Conservation (phyloP, 345 rosid genomes). For the Rubroshorea leprosula region DNA sequence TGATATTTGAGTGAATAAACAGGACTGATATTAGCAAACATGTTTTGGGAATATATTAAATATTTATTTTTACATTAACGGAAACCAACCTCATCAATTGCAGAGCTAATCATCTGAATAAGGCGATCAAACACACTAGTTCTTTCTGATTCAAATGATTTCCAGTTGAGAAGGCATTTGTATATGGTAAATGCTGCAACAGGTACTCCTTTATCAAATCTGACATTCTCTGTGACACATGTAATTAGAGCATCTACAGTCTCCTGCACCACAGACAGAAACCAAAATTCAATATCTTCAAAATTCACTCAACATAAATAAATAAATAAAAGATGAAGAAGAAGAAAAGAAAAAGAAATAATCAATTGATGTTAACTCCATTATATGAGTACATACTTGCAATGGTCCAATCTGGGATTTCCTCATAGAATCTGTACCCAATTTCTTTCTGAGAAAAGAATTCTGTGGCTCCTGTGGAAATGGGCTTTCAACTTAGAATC, state of each 20-base stretch:
- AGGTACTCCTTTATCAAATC: constrained; percentile 76
- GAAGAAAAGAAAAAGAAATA: not conserved
- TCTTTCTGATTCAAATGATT: constrained; percentile 81
- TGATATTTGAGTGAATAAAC: too few relatives aligned
- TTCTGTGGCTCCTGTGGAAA: constrained; percentile 45
- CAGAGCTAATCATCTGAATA: constrained; percentile 82
- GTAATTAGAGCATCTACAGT: constrained; percentile 59
- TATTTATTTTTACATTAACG: not conserved
- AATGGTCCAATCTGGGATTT: constrained; percentile 61
- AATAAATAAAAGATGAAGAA: too few relatives aligned
- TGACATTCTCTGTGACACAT: constrained; percentile 51
- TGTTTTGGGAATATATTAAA: too few relatives aligned
- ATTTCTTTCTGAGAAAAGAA: constrained; percentile 31
- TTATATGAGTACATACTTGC: constrained; percentile 34
- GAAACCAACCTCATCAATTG: constrained; percentile 58
- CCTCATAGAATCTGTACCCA: constrained; percentile 50
- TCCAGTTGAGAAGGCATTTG: constrained; percentile 92
- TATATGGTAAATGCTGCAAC: constrained; percentile 81
- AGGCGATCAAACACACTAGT: constrained; percentile 91
- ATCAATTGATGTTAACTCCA: not conserved
- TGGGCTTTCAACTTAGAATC: constrained; percentile 14
- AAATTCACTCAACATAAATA: constrained; percentile 6
- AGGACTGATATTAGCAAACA: too few relatives aligned
- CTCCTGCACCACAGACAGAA: constrained; percentile 50
- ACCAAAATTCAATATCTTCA: constrained; percentile 7